Base-by-base conservation (phyloP, 169 alveolate species). In the Babesia sp. region DNA sequence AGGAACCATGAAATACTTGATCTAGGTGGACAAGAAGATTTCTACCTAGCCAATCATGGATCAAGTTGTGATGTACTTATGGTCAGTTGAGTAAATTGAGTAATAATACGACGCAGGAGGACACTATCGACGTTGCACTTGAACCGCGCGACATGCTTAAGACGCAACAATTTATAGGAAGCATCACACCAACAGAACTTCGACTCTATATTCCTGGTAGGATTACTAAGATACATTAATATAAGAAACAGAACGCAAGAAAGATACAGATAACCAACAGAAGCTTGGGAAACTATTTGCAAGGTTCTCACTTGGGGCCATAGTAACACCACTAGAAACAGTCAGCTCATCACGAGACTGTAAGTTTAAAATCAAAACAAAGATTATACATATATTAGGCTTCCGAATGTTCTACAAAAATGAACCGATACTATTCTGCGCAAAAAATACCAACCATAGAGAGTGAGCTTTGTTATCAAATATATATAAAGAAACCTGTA, bases 271-370 rank as follows among this genome's bases (percentile, higher is more conserved):
- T 2, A 22, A 71, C 29, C 60, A 24, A 18, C 20, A 42, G 33
- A 77, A 77, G 31, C 37, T 37, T 71, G 86, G 80, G 12, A 77
- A 77, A 36, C 80, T 77, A 22, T 77, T 77, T 33, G 78, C 81
- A 18, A 34, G 80, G 11, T 77, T 77, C 48, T 77, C 78, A 4
- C 69, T 77, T 28, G 59, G 69, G 4, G 61, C 78, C 34, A 68
- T 77, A 1, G 81, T 67, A 24, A 77, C 86, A 5, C 86, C 86
- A 20, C 76, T 77, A 44, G 86, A 77, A 39, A 77, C 81, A 16
- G 48, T 77, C 26, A 7, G 34, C 12, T 77, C 86, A 41, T 67
- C 81, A 0, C 26, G 86, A 11, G 80, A 66, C 42, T 77, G 86
- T 63, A 48, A 20, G 76, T 50, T 2, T n/a, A n/a, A n/a, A n/a